Base-by-base conservation (phyloP, 148 eudicot genomes). In the Vaccinium macrocarpon region DNA sequence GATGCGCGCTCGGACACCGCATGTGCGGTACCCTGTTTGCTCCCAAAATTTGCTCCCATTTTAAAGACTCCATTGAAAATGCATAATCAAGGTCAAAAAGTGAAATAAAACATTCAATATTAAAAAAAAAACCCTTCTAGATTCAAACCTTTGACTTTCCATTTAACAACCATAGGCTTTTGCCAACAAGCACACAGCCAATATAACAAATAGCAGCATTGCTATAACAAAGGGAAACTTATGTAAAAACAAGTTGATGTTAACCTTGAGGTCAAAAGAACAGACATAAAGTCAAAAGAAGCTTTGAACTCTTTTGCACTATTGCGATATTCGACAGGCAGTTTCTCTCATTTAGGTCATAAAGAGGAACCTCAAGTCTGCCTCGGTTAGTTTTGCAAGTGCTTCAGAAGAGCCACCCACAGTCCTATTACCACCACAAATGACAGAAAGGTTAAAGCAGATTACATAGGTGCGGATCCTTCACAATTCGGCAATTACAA, bases 401-500 rank as follows among this genome's bases (percentile, higher is more conserved):
- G 98, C 99, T 73, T 92, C 97, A 6, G 93, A 86, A 23, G 92
- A 93, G 85, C 97, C 99, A 23, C 97, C 99, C 62, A 95, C 95
- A 57, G 98, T 94, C 89, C 98, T 94, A 89, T 46, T 89, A 83
- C 83, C 27, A 76, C 81, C 75, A 32, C 25, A 79, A 52, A 38
- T 72, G 2, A 66, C 27, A 7, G 23, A 73, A 55, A 25, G 78
- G 51, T 68, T 13, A 53, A 53, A 84, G 76, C 48, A 75, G 80
- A 27, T 77, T 56, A 78, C 56, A 14, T 5, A 35, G 18, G 50
- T 72, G 71, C 32, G 23, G 52, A 57, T 71, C 35, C 68, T 42
- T n/a, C 49, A 76, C 68, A 71, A 71, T 71, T 35, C 27, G 42
- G 46, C 11, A 15, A 72, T 7, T 16, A 8, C 25, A 2, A 21